phyloP scores from a whole-genome alignment of 768 basidiomycete genomes.

The Ephemerocybe angulata region DNA sequence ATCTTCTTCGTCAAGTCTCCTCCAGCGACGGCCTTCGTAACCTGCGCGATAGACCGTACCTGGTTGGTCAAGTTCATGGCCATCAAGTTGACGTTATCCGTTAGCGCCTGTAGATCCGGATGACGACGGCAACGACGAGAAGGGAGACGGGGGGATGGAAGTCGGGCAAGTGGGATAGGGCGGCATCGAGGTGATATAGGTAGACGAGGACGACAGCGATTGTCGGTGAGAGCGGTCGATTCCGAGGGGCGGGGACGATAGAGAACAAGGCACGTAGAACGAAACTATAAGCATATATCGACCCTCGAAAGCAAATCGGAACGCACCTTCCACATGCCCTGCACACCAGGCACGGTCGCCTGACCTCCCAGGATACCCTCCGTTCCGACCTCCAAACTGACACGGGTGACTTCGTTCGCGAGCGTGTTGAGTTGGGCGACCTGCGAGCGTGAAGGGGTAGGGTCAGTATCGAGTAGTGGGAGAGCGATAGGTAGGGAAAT shows the following conservation, averaged over 20 bases:
- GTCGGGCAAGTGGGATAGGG: too few relatives aligned
- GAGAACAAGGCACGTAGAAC: neutral
- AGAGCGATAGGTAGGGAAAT: too few relatives aligned
- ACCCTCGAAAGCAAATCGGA: neutral
- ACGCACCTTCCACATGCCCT: conserved; percentile 88
- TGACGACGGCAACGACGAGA: neutral
- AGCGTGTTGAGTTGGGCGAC: conserved; percentile 50
- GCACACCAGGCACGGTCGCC: conserved; percentile 86
- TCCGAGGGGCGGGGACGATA: too few relatives aligned
- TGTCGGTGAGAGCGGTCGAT: too few relatives aligned
- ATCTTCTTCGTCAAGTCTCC: conserved; percentile 95
- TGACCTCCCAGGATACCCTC: conserved; percentile 94
- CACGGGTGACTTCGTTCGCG: conserved; percentile 84
- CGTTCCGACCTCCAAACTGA: conserved; percentile 88
- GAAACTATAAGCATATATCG: neutral
- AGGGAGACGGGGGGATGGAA: neutral
- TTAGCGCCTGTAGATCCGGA: conserved; percentile 37
- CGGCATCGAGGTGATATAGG: too few relatives aligned
- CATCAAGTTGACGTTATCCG: conserved; percentile 86
- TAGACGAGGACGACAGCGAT: too few relatives aligned
- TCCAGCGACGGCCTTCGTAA: conserved; percentile 91
- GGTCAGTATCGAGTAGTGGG: too few relatives aligned
- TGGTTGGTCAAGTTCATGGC: conserved; percentile 89
- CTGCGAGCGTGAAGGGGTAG: too few relatives aligned
- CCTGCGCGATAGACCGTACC: conserved; percentile 81